phyloP scores from a whole-genome alignment of 495 filamentous ascomycete species.

The Neurospora sp. region DNA sequence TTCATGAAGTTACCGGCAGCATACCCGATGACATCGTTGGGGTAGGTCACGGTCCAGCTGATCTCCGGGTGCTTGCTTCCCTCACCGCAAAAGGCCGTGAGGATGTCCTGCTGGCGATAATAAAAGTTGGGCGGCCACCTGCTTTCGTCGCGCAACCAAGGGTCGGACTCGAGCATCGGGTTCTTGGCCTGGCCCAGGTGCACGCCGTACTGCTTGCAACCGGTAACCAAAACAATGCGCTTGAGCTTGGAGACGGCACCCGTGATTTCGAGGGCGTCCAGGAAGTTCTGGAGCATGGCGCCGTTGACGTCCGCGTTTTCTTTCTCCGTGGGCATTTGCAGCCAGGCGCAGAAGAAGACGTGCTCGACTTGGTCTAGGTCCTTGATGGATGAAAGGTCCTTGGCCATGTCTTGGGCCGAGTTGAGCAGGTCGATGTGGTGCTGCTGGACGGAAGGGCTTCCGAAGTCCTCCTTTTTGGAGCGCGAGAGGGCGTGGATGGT shows the following conservation, averaged over 20 bases:
- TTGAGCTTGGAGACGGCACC: conserved; percentile 33
- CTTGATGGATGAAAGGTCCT: conserved; percentile 27
- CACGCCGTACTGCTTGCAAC: conserved; percentile 48
- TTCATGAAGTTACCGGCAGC: conserved; percentile 49
- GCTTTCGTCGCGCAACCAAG: conserved; percentile 9
- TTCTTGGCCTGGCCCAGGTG: conserved; percentile 43
- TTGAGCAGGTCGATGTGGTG: conserved; percentile 33
- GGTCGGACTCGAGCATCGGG: conserved; percentile 38
- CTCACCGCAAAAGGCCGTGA: conserved; percentile 16
- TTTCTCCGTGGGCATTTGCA: conserved; percentile 32
- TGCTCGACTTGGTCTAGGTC: conserved; percentile 21
- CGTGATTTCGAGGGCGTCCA: conserved; percentile 36
- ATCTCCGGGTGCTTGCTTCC: conserved; percentile 22
- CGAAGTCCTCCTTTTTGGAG: conserved; percentile 27
- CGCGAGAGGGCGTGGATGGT: conserved; percentile 36
- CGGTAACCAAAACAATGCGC: conserved; percentile 42
- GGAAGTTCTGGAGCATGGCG: conserved; percentile 41
- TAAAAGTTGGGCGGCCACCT: conserved; percentile 38
- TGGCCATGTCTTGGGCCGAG: conserved; percentile 32
- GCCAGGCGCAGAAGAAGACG: conserved; percentile 40
- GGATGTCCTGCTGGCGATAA: conserved; percentile 36
- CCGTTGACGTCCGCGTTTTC: conserved; percentile 36
- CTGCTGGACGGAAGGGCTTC: conserved; percentile 33
- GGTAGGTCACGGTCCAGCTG: conserved; percentile 40
- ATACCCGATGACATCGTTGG: conserved; percentile 43